These are phyloP conservation scores for Hysterium pulicare DNA, from an alignment of 2,329 filamentous ascomycete genomes.

Conservation along the genomic window DNA sequence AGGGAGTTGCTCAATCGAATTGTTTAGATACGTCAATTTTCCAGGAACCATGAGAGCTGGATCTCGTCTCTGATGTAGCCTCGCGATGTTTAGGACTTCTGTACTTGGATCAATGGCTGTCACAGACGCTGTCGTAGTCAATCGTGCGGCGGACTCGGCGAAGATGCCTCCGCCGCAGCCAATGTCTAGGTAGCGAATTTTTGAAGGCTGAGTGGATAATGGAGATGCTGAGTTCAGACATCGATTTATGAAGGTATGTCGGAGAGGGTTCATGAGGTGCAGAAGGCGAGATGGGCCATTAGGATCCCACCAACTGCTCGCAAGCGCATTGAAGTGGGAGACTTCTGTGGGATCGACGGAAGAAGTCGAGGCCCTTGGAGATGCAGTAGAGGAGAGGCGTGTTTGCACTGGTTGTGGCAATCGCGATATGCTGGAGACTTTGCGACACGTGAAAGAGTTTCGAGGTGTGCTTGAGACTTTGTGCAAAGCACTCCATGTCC, in stretches of 20 bases:
- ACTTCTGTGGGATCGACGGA: slow-evolving; percentile 79
- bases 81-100: slow-evolving; percentile 71
- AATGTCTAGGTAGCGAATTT: slow-evolving; percentile 77
- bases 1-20: slow-evolving; percentile 68
- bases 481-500: too few relatives aligned
- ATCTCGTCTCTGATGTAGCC: slow-evolving; percentile 70
- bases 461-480: too few relatives aligned
- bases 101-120: slow-evolving; percentile 76
- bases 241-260: slow-evolving; percentile 81
- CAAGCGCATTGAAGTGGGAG: slow-evolving; percentile 90
- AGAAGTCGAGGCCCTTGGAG: not conserved
- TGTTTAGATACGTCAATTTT: slow-evolving; percentile 67
- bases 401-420: not conserved
- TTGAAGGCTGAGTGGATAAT: slow-evolving; percentile 21
- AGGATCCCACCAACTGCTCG: slow-evolving; percentile 95
- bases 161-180: slow-evolving; percentile 97
- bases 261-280: slow-evolving; percentile 96
- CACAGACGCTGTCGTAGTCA: slow-evolving; percentile 61
- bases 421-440: not conserved
- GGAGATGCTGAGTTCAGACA: slow-evolving; percentile 53
- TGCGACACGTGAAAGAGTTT: too few relatives aligned
- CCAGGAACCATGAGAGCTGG: slow-evolving; percentile 59
- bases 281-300: slow-evolving; percentile 87
- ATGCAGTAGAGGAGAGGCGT: not conserved
- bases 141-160: slow-evolving; percentile 76